Evolutionary conservation across 495 filamentous ascomycete species (phyloP), one percentile per base, ranked within the genome.

Genomic region (Penicillium waksmanii): DNA sequence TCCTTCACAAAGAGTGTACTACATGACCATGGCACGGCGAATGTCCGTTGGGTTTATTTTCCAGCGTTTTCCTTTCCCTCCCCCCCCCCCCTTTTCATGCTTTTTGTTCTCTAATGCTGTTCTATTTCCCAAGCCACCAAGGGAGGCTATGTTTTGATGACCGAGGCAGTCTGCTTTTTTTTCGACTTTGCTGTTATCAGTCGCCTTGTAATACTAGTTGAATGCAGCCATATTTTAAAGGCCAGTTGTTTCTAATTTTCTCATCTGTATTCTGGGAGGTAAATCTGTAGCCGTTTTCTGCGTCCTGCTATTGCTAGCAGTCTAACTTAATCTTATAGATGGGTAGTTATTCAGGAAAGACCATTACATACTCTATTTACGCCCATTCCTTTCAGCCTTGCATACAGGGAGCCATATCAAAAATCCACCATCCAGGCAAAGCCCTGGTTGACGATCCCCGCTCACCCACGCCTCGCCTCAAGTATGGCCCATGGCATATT

Each of bases 151-250:
- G 58, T 66, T 59, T 65, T 71, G 55, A 68, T 57, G 66, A 65
- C 46, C 44, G 56, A 58, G 52, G 57, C 60, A 48, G 53, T 58
- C 42, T 57, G 56, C 40, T 51, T 55, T 62, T 61, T 55, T 35
- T n/a, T 31, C 40, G 44, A 38, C 38, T 56, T 63, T 60, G 60
- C 60, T 59, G 47, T 65, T 62, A 53, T 51, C 56, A 46, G 36
- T 52, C 46, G 46, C 51, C 38, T 27, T 70, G 68, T 70, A 70
- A 64, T 66, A 68, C 58, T 70, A 70, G 57, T 66, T 59, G 56
- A 68, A 70, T 68, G 23, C 53, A 66, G 58, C 56, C 54, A 54
- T 52, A 38, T 56, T 10, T 63, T 56, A 63, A 52, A 44, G 8
- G 9, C 25, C 36, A 40, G 18, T 2, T 27, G 2, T 25, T 10